phyloP scores from a whole-genome alignment of 2,329 filamentous ascomycete species.

The Cladosporium sp. region DNA sequence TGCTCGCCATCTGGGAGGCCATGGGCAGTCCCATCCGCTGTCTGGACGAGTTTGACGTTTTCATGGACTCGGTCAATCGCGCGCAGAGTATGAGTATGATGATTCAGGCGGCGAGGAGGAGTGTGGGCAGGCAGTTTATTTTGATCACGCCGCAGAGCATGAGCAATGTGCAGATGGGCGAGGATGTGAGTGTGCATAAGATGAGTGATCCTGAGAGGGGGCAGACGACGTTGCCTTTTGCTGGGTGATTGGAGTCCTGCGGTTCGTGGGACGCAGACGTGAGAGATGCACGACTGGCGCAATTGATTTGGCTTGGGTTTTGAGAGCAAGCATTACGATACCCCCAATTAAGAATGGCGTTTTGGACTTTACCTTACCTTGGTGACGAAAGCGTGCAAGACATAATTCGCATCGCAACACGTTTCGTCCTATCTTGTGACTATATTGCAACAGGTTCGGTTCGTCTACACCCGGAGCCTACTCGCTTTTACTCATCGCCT shows the following conservation, averaged over 20 bases:
- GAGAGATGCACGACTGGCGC: neutral
- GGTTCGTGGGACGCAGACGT: neutral
- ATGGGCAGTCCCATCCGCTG: slow-evolving; percentile 96
- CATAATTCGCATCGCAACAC: too few relatives aligned
- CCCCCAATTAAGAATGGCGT: neutral
- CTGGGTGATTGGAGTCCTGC: neutral
- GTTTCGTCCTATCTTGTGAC: too few relatives aligned
- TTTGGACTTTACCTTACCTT: neutral
- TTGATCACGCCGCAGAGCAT: slow-evolving; percentile 94
- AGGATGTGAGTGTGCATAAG: slow-evolving; percentile 75
- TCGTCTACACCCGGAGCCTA: too few relatives aligned
- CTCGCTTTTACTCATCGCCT: slow-evolving; percentile 45
- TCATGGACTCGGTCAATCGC: slow-evolving; percentile 97
- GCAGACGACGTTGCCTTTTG: slow-evolving; percentile 29
- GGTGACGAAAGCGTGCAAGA: neutral
- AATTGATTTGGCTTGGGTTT: neutral
- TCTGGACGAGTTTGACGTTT: slow-evolving; percentile 97
- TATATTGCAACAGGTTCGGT: too few relatives aligned
- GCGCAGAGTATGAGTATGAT: slow-evolving; percentile 93
- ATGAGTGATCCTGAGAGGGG: slow-evolving; percentile 34
- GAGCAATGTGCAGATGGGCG: slow-evolving; percentile 55
- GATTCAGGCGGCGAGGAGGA: slow-evolving; percentile 79
- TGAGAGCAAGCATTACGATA: neutral
- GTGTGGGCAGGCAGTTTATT: slow-evolving; percentile 90
- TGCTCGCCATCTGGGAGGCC: slow-evolving; percentile 93